These are phyloP conservation scores for Nakazawaea wyomingensis DNA, from an alignment of 805 yeast species.

Conservation along the genomic window DNA sequence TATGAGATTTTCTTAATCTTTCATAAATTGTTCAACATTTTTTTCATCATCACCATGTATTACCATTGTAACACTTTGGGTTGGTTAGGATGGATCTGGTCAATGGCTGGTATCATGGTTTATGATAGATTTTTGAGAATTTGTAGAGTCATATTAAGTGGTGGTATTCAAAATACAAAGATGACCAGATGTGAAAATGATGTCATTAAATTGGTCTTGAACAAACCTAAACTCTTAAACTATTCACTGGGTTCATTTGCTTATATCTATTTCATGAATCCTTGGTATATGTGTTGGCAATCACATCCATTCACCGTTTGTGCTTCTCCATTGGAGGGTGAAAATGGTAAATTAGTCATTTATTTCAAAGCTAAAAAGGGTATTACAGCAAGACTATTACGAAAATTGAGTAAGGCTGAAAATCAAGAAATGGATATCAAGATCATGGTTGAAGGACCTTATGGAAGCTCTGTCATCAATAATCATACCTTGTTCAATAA, in stretches of 20 bases:
- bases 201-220: conserved; percentile 17
- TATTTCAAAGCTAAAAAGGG: conserved; percentile 48
- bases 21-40: conserved; percentile 33
- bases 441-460: conserved; percentile 59
- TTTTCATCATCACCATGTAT: conserved; percentile 36
- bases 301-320: conserved; percentile 67
- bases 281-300: conserved; percentile 48
- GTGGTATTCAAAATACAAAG: conserved; percentile 18
- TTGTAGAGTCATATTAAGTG: conserved; percentile 24
- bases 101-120: conserved; percentile 33
- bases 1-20: conserved; percentile 38
- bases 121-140: conserved; percentile 34
- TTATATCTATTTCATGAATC: conserved; percentile 47
- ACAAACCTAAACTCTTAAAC: conserved; percentile 16
- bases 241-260: conserved; percentile 49
- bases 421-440: conserved; percentile 20
- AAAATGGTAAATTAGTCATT: conserved; percentile 27
- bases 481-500: background rate
- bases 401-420: conserved; percentile 1
- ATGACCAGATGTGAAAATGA: conserved; percentile 12
- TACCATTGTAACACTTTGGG: conserved; percentile 34
- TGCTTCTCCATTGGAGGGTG: conserved; percentile 28
- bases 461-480: conserved; percentile 33
- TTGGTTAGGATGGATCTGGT: conserved; percentile 38
- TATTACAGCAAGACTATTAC: conserved; percentile 31